Evolutionary conservation across 1,284 basidiomycete genomes (phyloP), one percentile per base, ranked within the genome.

Genomic region (Irpex sp.): DNA sequence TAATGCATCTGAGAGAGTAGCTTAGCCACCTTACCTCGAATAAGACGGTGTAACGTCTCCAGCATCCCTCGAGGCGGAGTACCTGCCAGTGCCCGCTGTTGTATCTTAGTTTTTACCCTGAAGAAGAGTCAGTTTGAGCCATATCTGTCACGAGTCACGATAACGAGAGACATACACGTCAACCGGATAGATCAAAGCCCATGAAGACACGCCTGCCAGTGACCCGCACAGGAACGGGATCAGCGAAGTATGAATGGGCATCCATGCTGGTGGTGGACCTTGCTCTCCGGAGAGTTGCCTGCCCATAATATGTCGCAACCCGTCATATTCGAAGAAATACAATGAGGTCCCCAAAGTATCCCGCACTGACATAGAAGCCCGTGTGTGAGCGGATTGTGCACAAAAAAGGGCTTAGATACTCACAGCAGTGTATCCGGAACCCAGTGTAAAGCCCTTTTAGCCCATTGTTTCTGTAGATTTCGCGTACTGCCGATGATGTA

Each of bases 21-120:
- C 19, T 19, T 5, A 39, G 5, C 9, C 26, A 50, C 64, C 75
- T 57, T 71, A 90, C 90, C 90, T 77, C 90, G 82, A 62, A 95
- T 81, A 54, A 97, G 82, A 35, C 92, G 86, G 66, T 79, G 78
- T 60, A 95, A 81, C 5, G 95, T 94, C 75, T 91, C 88, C 71
- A 79, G 81, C 15, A 89, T 81, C 49, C 87, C 83, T 63, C 88
- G 84, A 66, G 87, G 83, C 54, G 80, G 81, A 66, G 89, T 85
- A 53, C 90, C 90, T 3, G 93, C 90, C 39, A 97, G 79, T 11
- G 93, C 88, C 60, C 95, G 88, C 71, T 95, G 90, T 73, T 97
- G 94, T 39, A 96, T 83, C 72, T 95, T 95, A 0, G 95, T 97
- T 79, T 97, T 97, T 62, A 97, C 92, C 59, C 94, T 92, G 13